These are phyloP conservation scores for Ashbya aceris DNA, from an alignment of 1,139 yeast genomes.

Conservation along the genomic window DNA sequence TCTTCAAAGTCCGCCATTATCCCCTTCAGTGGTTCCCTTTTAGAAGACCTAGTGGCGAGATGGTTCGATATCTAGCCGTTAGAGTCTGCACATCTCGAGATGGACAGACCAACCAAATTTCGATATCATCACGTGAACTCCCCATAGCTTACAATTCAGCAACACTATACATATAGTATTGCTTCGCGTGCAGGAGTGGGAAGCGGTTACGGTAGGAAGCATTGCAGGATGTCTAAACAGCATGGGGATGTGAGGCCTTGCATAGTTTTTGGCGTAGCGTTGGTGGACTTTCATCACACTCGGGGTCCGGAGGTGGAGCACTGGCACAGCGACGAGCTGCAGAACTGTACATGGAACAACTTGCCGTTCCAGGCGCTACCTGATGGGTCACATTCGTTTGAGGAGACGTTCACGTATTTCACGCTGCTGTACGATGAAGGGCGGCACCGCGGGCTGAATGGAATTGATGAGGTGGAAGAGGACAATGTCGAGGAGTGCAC, in stretches of 20 bases:
- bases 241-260: not conserved
- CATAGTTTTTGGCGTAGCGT: constrained; percentile 69
- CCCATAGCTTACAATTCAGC: too few species aligned
- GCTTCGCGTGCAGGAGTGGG: too few species aligned
- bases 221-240: too few species aligned
- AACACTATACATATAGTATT: too few species aligned
- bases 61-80: too few species aligned
- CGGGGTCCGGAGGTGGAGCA: constrained; percentile 94
- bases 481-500: constrained; percentile 24
- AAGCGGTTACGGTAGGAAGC: too few species aligned
- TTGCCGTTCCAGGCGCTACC: constrained; percentile 92
- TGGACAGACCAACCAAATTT: too few species aligned
- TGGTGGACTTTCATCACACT: constrained; percentile 89
- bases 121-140: too few species aligned
- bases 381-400: constrained; percentile 88
- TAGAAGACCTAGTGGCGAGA: too few species aligned
- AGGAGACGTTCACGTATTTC: constrained; percentile 88
- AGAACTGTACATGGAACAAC: constrained; percentile 52
- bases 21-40: too few species aligned
- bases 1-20: not conserved
- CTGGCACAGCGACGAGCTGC: constrained; percentile 55
- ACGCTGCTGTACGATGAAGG: constrained; percentile 69
- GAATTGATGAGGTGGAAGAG: constrained; percentile 34
- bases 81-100: too few species aligned
- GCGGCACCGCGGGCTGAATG: constrained; percentile 24